Base-by-base conservation (phyloP, 2,329 filamentous ascomycete species). In the Talaromyces sp. region DNA sequence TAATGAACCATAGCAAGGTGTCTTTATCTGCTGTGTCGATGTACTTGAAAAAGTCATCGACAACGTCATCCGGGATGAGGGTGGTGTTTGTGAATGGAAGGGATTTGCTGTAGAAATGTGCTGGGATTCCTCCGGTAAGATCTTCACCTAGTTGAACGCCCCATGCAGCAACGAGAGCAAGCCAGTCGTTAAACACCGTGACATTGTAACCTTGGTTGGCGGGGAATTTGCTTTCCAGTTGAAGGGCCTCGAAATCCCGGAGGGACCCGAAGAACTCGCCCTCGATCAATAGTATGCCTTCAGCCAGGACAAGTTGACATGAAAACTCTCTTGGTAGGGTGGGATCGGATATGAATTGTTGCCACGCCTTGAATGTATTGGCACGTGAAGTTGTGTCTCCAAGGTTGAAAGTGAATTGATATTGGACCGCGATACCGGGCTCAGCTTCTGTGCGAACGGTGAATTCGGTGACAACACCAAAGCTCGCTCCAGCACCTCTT, bases 241-340 rank as follows among this genome's bases (percentile, higher is more conserved):
- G 67, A 1, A 78, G 67, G 2, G 79, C 80, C 3, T 83, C 71
- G 70, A 82, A 90, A 71, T 90, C 86, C 0, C 77, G 79, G 53
- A 83, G 75, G 0, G 84, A 84, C 10, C 88, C 88, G 70, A 87
- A 89, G 70, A 86, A 90, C 0, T 84, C 87, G 1, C 85, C 87
- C 0, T 84, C 84, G 68, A 89, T 84, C 65, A 87, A 72, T 63
- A 82, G 81, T 1, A 85, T 85, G 0, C 84, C 74, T 25, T 84
- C 82, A 38, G 85, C 79, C 53, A 86, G 77, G 38, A 86, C 79
- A 62, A 89, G 83, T 61, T 86, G 80, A 5, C 82, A 83, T 2
- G 85, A 82, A 69, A 89, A 88, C 19, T 86, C 84, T 47, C 84
- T 81, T 68, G 87, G 85, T 3, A 90, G 78, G 1, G 78, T 72